phyloP scores from a whole-genome alignment of 768 basidiomycete genomes.

The Mrakia frigida region DNA sequence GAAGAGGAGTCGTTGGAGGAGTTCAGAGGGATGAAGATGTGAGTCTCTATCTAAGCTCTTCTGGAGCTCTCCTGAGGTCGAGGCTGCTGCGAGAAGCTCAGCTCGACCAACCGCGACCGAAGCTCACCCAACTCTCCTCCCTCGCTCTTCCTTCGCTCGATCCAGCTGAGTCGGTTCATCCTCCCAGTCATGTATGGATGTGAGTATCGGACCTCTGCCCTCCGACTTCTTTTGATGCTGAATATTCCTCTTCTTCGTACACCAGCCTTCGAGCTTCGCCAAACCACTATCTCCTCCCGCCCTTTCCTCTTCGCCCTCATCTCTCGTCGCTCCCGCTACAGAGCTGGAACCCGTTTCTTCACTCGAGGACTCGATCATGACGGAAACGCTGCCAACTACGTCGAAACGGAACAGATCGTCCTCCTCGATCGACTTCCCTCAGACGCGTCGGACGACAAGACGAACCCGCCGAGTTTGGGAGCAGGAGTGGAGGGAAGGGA shows the following conservation, averaged over 20 bases:
- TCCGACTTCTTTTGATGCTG: not conserved
- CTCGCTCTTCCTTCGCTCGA: not conserved
- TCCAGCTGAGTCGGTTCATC: conserved; percentile 80
- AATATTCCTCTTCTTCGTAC: not conserved
- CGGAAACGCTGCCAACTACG: conserved; percentile 93
- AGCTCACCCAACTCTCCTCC: not conserved
- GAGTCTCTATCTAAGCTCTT: not conserved
- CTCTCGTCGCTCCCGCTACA: conserved; percentile 85
- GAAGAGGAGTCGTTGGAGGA: conserved; percentile 50
- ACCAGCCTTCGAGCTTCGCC: conserved; percentile 81
- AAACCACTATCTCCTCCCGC: conserved; percentile 60
- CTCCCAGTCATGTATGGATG: conserved; percentile 92
- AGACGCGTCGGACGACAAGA: conserved; percentile 33
- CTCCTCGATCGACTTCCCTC: conserved; percentile 55
- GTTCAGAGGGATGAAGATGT: conserved; percentile 51
- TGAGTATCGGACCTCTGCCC: conserved; percentile 49
- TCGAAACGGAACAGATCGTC: conserved; percentile 93
- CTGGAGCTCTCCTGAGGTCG: too few species aligned
- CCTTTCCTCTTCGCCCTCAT: conserved; percentile 80
- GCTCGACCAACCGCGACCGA: not conserved
- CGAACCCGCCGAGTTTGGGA: not conserved
- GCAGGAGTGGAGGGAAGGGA: conserved; percentile 43
- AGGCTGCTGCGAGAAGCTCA: not conserved
- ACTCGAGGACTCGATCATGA: conserved; percentile 82
- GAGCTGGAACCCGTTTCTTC: conserved; percentile 96